Percentiles rank a stretch among this genome's conserved stretches.
Conservation (phyloP, 768 basidiomycete genomes). For the Rhizopogon vulgaris region DNA sequence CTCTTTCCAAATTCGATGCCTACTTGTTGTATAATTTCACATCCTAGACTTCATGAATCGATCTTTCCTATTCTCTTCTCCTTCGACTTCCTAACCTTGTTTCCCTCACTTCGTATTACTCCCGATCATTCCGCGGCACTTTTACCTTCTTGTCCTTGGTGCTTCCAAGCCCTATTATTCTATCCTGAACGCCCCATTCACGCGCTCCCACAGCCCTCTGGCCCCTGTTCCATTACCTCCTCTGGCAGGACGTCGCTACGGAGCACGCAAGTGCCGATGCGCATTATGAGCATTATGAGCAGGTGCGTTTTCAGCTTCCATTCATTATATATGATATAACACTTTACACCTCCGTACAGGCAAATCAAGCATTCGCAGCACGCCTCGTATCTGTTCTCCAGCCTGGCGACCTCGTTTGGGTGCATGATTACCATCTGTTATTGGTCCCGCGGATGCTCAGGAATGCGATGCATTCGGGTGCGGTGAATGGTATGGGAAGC, state of each 20-base stretch:
- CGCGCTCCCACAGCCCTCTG: slow-evolving; percentile 63
- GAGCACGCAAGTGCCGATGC: slow-evolving; percentile 83
- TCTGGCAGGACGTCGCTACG: slow-evolving; percentile 94
- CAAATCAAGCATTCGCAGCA: slow-evolving; percentile 79
- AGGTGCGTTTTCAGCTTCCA: slow-evolving; percentile 7
- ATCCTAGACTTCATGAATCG: too few species aligned
- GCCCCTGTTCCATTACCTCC: slow-evolving; percentile 97
- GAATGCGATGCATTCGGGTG: slow-evolving; percentile 38
- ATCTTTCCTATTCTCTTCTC: not conserved
- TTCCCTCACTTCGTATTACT: not conserved
- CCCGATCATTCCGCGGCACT: not conserved
- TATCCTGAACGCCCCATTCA: not conserved
- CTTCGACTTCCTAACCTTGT: slow-evolving; percentile 1
- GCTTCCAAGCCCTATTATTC: not conserved
- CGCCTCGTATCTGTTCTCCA: slow-evolving; percentile 70
- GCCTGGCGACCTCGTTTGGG: slow-evolving; percentile 91
- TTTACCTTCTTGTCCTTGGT: not conserved
- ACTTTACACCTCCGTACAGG: slow-evolving; percentile 30
- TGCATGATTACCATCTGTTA: slow-evolving; percentile 94
- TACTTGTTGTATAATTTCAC: not conserved
- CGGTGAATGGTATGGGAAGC: slow-evolving; percentile 6
- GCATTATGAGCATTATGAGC: slow-evolving; percentile 47
- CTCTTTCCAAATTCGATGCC: too few species aligned
- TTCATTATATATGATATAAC: not conserved
- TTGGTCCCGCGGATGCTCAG: slow-evolving; percentile 85